Evolutionary conservation across 2,329 filamentous ascomycete species (phyloP), one percentile per base, ranked within the genome.

Genomic region (Daldinia sp.): DNA sequence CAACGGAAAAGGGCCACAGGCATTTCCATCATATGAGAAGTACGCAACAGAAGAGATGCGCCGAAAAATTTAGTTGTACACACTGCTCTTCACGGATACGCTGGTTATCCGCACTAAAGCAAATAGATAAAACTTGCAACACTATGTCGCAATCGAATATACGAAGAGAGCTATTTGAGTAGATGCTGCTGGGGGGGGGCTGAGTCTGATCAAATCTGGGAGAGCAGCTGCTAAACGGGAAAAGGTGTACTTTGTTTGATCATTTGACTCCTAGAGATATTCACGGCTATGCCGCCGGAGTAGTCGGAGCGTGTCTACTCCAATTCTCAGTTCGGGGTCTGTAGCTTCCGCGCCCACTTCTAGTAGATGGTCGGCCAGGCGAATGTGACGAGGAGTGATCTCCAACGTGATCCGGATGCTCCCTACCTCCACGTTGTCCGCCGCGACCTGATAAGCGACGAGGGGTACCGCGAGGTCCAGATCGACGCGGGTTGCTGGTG

Each of bases 401-500:
- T 19, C 48, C 45, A 4, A 39, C n/a, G 30, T 66, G 63, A n/a
- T 68, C 66, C 2, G 58, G 21, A 27, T 61, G 56, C 1, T 68
- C 68, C 34, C 68, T 59, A 29, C 65, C 66, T 21, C 67, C 67
- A 32, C 67, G 65, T 19, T 68, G 68, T 6, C 63, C 63, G 23
- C 62, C 66, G 25, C 68, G 66, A 49, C 62, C 47, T 19, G 64
- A 64, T 23, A 62, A 17, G 4, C 66, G 62, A 17, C 68, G 53
- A 35, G 70, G 57, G n/a, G 58, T 56, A 35, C 68, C 67, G 19
- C 69, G 66, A 30, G 60, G 53, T 25, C 67, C 67, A 11, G 43
- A 48, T 19, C 70, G 71, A 30, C 67, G 68, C 0, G 69, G 66
- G 39, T 71, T 71, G 47, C 70, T 73, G 21, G 32, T 51, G 50